These are phyloP conservation scores for Smallanthus sonchifolius DNA, from an alignment of 129 eudicot genomes.

Conservation along the genomic window DNA sequence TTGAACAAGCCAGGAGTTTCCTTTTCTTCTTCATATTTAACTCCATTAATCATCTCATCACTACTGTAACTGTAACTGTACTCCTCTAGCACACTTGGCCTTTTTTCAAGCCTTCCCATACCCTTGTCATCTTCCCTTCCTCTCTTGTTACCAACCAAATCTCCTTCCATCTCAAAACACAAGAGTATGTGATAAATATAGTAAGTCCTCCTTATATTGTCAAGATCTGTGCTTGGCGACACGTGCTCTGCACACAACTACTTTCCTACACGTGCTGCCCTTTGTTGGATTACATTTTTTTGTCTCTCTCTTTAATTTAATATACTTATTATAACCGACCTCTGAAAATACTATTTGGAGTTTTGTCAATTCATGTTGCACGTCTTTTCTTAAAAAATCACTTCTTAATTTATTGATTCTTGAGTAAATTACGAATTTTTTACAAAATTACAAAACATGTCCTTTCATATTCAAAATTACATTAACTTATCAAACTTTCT, in stretches of 20 bases:
- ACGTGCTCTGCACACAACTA: slow-evolving; percentile 25
- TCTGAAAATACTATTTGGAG: no score
- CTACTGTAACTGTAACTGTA: slow-evolving; percentile 2
- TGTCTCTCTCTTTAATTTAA: no score
- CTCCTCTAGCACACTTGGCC: slow-evolving; percentile 22
- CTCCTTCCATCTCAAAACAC: slow-evolving; percentile 15
- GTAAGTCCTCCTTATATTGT: not conserved
- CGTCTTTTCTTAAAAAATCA: no score
- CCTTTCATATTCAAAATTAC: no score
- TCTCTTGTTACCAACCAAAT: slow-evolving; percentile 26
- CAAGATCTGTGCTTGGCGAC: slow-evolving; percentile 25
- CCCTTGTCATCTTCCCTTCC: slow-evolving; percentile 17
- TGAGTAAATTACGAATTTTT: no score
- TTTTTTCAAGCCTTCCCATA: slow-evolving; percentile 23
- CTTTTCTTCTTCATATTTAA: slow-evolving; percentile 28
- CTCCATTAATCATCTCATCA: slow-evolving; percentile 30
- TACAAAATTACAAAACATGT: no score
- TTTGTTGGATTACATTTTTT: not conserved
- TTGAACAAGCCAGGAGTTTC: slow-evolving; percentile 30
- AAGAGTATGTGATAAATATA: not conserved
- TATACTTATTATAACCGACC: no score
- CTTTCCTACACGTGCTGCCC: not conserved
- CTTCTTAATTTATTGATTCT: no score
- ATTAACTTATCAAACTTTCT: no score
- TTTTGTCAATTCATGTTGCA: no score